Conservation (phyloP, 78 protist species). For the Dictyostelium brefeldianum region DNA sequence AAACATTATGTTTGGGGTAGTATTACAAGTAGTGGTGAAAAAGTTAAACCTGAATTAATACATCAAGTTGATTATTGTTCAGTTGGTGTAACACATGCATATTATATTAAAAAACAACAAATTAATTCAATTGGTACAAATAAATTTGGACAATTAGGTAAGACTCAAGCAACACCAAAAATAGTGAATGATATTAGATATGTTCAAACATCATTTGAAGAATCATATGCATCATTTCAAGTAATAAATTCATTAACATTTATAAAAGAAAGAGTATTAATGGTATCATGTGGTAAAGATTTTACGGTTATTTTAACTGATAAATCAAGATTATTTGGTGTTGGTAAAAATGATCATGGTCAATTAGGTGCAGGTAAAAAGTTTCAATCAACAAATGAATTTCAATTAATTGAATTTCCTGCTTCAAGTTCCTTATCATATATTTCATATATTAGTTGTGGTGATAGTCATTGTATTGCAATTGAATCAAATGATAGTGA, state of each 20-base stretch:
- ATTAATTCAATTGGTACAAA: constrained; percentile 7
- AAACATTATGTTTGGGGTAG: constrained; percentile 13
- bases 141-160: not conserved
- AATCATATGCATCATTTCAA: not conserved
- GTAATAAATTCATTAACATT: too few relatives aligned
- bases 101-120: not conserved
- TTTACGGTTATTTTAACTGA: not conserved
- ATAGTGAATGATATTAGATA: not conserved
- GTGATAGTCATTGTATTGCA: constrained; percentile 15
- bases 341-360: constrained; percentile 49
- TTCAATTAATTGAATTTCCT: not conserved
- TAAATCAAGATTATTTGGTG: not conserved
- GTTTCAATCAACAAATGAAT: not conserved
- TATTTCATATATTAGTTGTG: constrained; percentile 18
- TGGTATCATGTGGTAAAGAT: constrained; percentile 59
- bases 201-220: too few relatives aligned
- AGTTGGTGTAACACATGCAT: not conserved
- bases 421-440: not conserved
- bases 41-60: not conserved
- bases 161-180: not conserved
- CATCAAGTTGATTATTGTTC: not conserved
- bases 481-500: not conserved
- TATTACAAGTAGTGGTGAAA: not conserved
- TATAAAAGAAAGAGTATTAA: not conserved
- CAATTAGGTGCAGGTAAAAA: constrained; percentile 33